Evolutionary conservation across 1,284 basidiomycete species (phyloP).

Genomic region (Leccinum subrobustum): DNA sequence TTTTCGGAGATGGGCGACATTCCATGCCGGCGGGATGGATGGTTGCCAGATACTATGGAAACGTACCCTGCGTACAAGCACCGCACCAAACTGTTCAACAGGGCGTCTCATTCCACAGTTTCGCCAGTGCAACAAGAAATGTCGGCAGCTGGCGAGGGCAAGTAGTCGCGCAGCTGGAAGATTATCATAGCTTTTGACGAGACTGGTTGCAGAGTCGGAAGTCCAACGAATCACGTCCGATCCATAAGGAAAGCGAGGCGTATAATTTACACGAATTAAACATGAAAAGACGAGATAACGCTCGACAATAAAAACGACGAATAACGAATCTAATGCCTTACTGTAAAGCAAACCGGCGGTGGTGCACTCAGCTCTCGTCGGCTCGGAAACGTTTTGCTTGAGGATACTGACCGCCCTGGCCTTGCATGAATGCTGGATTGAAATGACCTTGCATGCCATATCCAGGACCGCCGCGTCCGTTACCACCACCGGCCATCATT

Average conservation of each 20-base stretch:
- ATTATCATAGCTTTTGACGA: no score
- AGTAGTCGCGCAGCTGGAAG: background rate
- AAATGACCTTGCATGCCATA: slow-evolving; percentile 60
- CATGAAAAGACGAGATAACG: background rate
- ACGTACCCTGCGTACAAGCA: slow-evolving; percentile 85
- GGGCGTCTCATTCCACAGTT: slow-evolving; percentile 87
- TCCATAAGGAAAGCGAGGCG: background rate
- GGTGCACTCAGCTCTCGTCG: slow-evolving; percentile 39
- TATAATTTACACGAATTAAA: slow-evolving; percentile 24
- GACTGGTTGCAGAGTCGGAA: background rate
- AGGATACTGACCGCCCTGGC: slow-evolving; percentile 40
- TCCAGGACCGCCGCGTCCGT: slow-evolving; percentile 42
- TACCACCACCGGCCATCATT: slow-evolving; percentile 42
- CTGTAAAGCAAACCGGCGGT: background rate
- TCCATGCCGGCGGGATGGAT: slow-evolving; percentile 61
- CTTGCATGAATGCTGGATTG: slow-evolving; percentile 71
- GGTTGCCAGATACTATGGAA: background rate
- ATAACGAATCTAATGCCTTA: slow-evolving; percentile 5
- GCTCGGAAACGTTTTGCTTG: slow-evolving; percentile 51
- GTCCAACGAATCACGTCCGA: background rate
- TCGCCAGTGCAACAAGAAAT: slow-evolving; percentile 62
- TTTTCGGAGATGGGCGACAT: slow-evolving; percentile 74
- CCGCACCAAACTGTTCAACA: slow-evolving; percentile 78
- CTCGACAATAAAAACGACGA: background rate
- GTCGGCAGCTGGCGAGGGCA: slow-evolving; percentile 3